Base-by-base conservation (phyloP, 2,329 filamentous ascomycete genomes). In the Fusarium sp. region DNA sequence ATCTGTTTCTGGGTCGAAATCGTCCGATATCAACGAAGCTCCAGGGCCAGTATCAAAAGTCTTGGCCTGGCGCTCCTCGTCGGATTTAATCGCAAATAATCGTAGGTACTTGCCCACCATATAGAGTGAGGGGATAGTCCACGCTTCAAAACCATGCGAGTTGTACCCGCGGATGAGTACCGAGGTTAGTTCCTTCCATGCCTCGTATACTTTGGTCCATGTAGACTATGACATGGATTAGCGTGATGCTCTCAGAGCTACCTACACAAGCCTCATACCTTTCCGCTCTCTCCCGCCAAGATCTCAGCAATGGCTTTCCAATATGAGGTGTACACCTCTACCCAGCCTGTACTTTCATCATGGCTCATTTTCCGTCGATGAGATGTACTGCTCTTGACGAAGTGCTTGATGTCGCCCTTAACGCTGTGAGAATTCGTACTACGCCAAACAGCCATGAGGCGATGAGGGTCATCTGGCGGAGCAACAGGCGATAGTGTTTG, bases 101-200 rank as follows among this genome's bases (percentile, higher is more conserved):
- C 96, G 89, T 67, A 99, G 83, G 80, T 97, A 95, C 83, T 94
- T 97, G 62, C 95, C 95, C 30, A 92, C 91, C 59, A 93, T 89
- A 79, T 98, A 98, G 44, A 99, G 87, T 79, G 94, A 95, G 8
- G 96, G 95, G 58, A 99, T 91, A 0, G 95, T 96, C 96, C 96
- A 99, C 38, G 94, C 92, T 74, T 94, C 91, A 77, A 98, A 94
- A 6, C 89, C 88, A 62, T 88, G 86, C 74, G 89, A 92, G 41
- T 91, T 92, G 81, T 98, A 98, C 38, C 94, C 95, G 75, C 94
- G 90, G 66, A 95, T 91, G 44, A 98, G 86, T 54, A 87, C 86
- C 72, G 92, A 93, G 51, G 93, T 90, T 70, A 98, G 80, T 45
- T 97, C 94, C 79, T 94, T 97, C 95, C 96, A 98, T 17, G 91